Percentiles rank a stretch among this genome's conserved stretches.
phyloP scores from a whole-genome alignment of 805 yeast genomes.

The Candida mattraensis region DNA sequence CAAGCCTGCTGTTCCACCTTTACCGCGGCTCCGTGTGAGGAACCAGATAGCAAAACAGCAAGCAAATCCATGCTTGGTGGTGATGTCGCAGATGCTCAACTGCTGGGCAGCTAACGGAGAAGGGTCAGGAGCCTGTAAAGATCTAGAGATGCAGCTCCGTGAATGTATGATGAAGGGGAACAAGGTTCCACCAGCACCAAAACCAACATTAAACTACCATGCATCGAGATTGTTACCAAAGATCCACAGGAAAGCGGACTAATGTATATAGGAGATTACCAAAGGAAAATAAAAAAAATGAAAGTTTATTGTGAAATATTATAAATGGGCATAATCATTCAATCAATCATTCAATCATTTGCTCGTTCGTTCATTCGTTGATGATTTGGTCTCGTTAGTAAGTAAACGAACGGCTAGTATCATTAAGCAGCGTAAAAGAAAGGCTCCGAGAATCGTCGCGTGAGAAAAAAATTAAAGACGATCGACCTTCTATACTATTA shows the following conservation, averaged over 20 bases:
- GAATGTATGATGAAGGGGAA: conserved; percentile 59
- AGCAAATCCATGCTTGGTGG: conserved; percentile 72
- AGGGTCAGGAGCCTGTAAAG: conserved; percentile 65
- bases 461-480: no score
- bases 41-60: conserved; percentile 57
- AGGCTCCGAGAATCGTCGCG: no score
- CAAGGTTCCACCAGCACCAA: conserved; percentile 36
- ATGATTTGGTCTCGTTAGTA: no score
- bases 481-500: conserved; percentile 6
- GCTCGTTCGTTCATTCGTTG: no score
- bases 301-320: no score
- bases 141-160: conserved; percentile 68
- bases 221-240: conserved; percentile 56
- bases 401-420: no score
- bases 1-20: conserved; percentile 54
- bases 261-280: no score
- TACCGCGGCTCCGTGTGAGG: conserved; percentile 71
- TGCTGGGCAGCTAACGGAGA: conserved; percentile 98
- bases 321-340: no score
- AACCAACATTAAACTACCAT: conserved; percentile 53
- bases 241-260: conserved; percentile 40
- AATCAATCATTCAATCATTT: no score
- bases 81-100: conserved; percentile 81
- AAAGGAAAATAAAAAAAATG: no score
- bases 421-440: no score